Conservation (phyloP, 768 basidiomycete genomes). For the Boletus rufocinnamomeus region DNA sequence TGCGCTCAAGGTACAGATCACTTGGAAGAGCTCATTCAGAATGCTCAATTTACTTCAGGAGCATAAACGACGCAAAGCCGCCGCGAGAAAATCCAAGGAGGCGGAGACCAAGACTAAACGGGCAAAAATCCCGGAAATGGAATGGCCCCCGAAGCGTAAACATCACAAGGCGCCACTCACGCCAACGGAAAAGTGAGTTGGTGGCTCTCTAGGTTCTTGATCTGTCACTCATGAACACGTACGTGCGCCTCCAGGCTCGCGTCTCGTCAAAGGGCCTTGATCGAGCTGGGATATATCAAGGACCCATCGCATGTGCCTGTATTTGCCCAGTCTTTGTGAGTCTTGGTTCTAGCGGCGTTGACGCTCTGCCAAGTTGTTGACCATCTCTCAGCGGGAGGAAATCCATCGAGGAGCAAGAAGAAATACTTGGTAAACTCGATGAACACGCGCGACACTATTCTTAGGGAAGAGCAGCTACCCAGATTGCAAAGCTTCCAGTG, state of each 20-base stretch:
- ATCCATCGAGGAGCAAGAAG: slow-evolving; percentile 43
- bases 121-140: slow-evolving; percentile 38
- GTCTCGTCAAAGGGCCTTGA: slow-evolving; percentile 58
- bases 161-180: slow-evolving; percentile 53
- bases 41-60: slow-evolving; percentile 23
- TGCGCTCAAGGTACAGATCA: slow-evolving; percentile 47
- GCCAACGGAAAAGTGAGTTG: slow-evolving; percentile 52
- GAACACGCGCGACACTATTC: slow-evolving; percentile 24
- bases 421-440: slow-evolving; percentile 47
- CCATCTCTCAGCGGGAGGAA: slow-evolving; percentile 39
- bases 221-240: background rate
- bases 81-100: slow-evolving; percentile 25
- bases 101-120: slow-evolving; percentile 13
- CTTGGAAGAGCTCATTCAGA: background rate
- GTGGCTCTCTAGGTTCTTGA: background rate
- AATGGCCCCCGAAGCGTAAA: slow-evolving; percentile 67
- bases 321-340: slow-evolving; percentile 72
- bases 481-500: background rate
- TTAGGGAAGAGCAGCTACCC: background rate
- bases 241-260: slow-evolving; percentile 42
- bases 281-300: slow-evolving; percentile 62
- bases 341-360: slow-evolving; percentile 10
- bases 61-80: slow-evolving; percentile 29
- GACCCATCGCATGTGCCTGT: slow-evolving; percentile 49
- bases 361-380: slow-evolving; percentile 4